Evolutionary conservation across 148 eudicot genomes (phyloP).

Genomic region (Fagopyrum homotropicum): DNA sequence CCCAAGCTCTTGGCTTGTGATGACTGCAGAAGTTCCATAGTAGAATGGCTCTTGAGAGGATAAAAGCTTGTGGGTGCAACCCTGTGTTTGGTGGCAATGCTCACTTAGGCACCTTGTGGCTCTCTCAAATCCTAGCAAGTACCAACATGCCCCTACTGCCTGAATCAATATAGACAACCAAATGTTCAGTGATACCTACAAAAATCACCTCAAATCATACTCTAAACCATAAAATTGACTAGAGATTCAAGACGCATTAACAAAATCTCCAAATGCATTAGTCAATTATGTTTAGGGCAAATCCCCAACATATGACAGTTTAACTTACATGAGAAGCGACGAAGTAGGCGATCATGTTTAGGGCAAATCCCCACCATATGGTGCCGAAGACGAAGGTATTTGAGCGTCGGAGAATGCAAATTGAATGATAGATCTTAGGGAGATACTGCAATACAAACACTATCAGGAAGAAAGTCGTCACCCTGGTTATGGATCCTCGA

Average conservation of each 20-base stretch:
- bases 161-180: constrained; percentile 15
- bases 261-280: too few species aligned
- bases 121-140: constrained; percentile 78
- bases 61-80: constrained; percentile 38
- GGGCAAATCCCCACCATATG: constrained; percentile 98
- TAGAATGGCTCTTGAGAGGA: constrained; percentile 68
- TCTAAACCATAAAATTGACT: too few species aligned
- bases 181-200: too few species aligned
- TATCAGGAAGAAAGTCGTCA: constrained; percentile 58
- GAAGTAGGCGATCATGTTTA: constrained; percentile 84
- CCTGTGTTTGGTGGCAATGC: constrained; percentile 41
- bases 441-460: constrained; percentile 78
- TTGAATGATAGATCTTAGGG: constrained; percentile 86
- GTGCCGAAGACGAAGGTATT: constrained; percentile 88
- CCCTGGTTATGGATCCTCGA: constrained; percentile 45
- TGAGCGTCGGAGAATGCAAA: constrained; percentile 80
- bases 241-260: too few species aligned
- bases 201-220: too few species aligned
- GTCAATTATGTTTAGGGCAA: constrained; percentile 73
- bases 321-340: constrained; percentile 84
- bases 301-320: constrained; percentile 83
- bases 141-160: constrained; percentile 99
- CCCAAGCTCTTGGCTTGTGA: constrained; percentile 25
- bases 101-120: constrained; percentile 61
- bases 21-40: constrained; percentile 34